Evolutionary conservation across 176 grass and related monocot species (phyloP).

Genomic region (Oryza glaberrima): DNA sequence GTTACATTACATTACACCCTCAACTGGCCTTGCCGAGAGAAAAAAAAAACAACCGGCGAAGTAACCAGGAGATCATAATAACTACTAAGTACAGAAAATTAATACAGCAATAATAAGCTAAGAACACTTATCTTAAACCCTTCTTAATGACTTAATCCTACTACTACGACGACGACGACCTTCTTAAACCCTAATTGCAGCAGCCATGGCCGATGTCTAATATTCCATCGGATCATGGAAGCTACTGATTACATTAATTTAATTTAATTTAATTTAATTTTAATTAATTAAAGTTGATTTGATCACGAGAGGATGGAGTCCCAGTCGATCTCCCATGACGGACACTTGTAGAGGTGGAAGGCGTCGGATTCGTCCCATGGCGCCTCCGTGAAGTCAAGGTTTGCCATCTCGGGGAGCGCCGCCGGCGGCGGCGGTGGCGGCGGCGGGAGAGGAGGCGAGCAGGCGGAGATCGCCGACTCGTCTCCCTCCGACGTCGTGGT

Average conservation of each 20-base stretch:
- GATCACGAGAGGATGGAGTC: slow-evolving; percentile 84
- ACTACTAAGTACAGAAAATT: slow-evolving; percentile 42
- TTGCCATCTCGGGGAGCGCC: slow-evolving; percentile 68
- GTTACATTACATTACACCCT: slow-evolving; percentile 52
- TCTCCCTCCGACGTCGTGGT: slow-evolving; percentile 66
- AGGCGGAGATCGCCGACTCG: slow-evolving; percentile 57
- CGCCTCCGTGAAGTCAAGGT: slow-evolving; percentile 88
- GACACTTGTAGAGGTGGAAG: slow-evolving; percentile 63
- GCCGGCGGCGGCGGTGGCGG: slow-evolving; percentile 23
- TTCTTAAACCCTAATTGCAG: slow-evolving; percentile 68
- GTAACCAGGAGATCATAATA: slow-evolving; percentile 34
- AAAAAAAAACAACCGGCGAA: slow-evolving; percentile 75
- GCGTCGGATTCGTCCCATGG: slow-evolving; percentile 88
- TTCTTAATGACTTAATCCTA: slow-evolving; percentile 24
- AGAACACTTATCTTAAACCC: slow-evolving; percentile 50
- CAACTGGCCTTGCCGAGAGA: slow-evolving; percentile 51
- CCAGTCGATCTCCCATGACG: slow-evolving; percentile 98
- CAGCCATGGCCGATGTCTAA: slow-evolving; percentile 76
- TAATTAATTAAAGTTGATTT: slow-evolving; percentile 1
- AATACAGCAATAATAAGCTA: slow-evolving; percentile 36
- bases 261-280: neutral
- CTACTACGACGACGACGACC: neutral
- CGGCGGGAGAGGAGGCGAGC: neutral
- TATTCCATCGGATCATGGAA: slow-evolving; percentile 63
- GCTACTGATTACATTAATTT: slow-evolving; percentile 21